Conservation (phyloP, 768 basidiomycete species). For the Boletus sp. region DNA sequence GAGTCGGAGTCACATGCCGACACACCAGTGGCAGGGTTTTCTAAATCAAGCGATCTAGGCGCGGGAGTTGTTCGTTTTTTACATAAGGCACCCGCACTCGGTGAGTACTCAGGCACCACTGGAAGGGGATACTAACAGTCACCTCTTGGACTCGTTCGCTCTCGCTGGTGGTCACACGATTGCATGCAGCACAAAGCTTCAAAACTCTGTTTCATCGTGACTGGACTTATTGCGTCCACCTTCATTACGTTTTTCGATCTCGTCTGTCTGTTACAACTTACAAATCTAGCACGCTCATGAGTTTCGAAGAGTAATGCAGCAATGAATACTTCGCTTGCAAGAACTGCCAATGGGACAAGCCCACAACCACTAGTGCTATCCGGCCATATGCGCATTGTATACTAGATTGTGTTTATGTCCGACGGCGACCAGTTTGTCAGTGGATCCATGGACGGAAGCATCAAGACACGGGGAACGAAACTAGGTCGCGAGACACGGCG, state of each 20-base stretch:
- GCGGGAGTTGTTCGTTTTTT: too few relatives aligned
- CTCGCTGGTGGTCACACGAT: neutral
- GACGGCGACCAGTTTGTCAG: slow-evolving; percentile 2
- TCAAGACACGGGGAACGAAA: neutral
- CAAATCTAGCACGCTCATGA: neutral
- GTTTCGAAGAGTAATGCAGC: neutral
- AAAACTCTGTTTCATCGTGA: neutral
- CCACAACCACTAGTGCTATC: neutral
- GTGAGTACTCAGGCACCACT: too few relatives aligned
- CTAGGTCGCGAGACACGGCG: neutral
- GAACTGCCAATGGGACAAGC: neutral
- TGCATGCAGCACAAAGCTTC: neutral
- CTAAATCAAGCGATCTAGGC: too few relatives aligned
- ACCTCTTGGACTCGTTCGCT: too few relatives aligned
- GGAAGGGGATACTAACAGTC: too few relatives aligned
- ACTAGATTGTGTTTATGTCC: slow-evolving; percentile 3
- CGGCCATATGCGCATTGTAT: slow-evolving; percentile 2
- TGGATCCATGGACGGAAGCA: neutral
- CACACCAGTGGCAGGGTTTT: too few relatives aligned
- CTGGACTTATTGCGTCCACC: neutral
- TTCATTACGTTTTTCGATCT: neutral
- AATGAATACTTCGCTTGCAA: neutral
- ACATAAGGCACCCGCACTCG: neutral
- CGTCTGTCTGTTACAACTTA: too few relatives aligned
- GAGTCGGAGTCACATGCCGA: too few relatives aligned